Base-by-base conservation (phyloP, 2,329 filamentous ascomycete species). In the Elsinoe fawcettii region DNA sequence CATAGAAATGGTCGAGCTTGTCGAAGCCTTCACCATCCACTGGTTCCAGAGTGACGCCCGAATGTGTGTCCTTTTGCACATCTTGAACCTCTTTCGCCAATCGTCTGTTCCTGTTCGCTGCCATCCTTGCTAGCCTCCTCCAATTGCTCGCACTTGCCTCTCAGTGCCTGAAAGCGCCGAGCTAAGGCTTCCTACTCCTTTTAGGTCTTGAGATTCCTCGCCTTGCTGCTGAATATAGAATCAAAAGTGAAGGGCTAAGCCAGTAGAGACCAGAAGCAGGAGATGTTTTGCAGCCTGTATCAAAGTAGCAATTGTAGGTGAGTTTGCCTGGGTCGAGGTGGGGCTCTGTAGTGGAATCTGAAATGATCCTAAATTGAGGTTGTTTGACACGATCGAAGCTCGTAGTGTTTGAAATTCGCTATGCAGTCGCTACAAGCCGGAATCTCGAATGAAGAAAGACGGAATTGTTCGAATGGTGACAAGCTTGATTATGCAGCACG, bases 41-140 rank as follows among this genome's bases (percentile, higher is more conserved):
- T 1, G 84, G 79, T 55, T 83, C 76, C 12, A 88, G 88, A 27
- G 78, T 79, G 66, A 97, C 88, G 60, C 88, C 85, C 18, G 90
- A 95, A 60, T 82, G 81, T 57, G 81, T 79, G 68, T 99, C 93
- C 60, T 77, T 77, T 51, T 83, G 74, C 63, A 93, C 88, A 67
- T 92, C 88, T 60, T 75, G 74, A 57, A 93, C 78, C 78, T 93
- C 88, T 73, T 91, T 92, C 62, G 81, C 75, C 55, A 93, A 80
- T 59, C 82, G 80, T 62, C 82, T 77, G 56, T 75, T 74, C 56
- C 80, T 77, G 65, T 83, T 82, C 56, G 79, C 76, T 76, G 83
- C 82, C 66, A 65, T 70, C 62, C 9, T 65, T 44, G 41, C 49
- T 20, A 2, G 7, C 3, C 16, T 14, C 32, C 49, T n/a, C 11